A percentile compares a stretch with the other conserved stretches of the same genome.
phyloP scores from a whole-genome alignment of 83 land plant species.

The Diphasiastrum complanatum region DNA sequence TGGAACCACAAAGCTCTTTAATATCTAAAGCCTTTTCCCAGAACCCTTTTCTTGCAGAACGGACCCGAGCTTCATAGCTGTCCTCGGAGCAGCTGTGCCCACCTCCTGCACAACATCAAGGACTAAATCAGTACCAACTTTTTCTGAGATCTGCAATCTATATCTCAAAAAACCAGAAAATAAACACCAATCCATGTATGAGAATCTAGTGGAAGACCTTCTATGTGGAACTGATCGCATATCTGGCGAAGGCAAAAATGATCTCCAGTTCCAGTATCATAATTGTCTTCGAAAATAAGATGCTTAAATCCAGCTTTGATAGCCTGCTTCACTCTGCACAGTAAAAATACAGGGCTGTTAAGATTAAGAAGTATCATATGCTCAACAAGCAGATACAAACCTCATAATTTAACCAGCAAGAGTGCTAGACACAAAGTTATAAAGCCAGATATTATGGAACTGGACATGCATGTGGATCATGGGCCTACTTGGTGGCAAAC shows the following conservation, averaged over 20 bases:
- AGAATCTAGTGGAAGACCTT: conserved; percentile 53
- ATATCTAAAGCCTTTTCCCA: conserved; percentile 82
- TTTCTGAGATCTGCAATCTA: neutral
- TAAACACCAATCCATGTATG: neutral
- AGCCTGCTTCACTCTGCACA: conserved; percentile 65
- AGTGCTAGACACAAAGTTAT: too few relatives aligned
- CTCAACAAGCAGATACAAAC: too few relatives aligned
- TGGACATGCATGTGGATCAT: too few relatives aligned
- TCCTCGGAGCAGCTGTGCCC: conserved; percentile 71
- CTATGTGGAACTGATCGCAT: conserved; percentile 76
- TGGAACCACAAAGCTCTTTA: conserved; percentile 65
- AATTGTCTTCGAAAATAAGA: conserved; percentile 85
- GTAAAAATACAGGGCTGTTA: neutral
- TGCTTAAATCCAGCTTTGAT: conserved; percentile 69
- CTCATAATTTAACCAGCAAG: too few relatives aligned
- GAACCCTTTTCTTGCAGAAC: conserved; percentile 43
- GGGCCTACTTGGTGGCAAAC: too few relatives aligned
- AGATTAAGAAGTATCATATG: neutral
- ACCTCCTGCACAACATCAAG: conserved; percentile 46
- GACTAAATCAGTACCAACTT: neutral
- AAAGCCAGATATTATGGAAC: too few relatives aligned
- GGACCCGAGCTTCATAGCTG: conserved; percentile 65
- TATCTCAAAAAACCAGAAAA: neutral
- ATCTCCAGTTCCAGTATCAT: conserved; percentile 95
- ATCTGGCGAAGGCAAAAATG: conserved; percentile 92